Conservation (phyloP, 768 basidiomycete genomes). For the Boletus subcaerulescens region DNA sequence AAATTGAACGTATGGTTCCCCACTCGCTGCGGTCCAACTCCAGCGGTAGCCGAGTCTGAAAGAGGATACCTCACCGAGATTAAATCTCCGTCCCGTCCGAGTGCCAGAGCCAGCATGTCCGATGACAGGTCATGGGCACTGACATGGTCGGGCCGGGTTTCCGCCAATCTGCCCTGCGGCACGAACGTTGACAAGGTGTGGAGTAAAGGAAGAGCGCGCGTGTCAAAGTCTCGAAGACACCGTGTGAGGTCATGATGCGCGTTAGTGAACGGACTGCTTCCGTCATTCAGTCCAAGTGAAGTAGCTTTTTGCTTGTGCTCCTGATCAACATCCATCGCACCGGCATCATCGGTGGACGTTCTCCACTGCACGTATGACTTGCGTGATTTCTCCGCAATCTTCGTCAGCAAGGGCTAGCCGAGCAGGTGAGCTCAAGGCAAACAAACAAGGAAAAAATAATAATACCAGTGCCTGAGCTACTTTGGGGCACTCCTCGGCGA, state of each 20-base stretch:
- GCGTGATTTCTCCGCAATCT: conserved; percentile 50
- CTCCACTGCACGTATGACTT: conserved; percentile 43
- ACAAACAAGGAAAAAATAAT: conserved; percentile 1
- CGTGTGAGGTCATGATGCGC: conserved; percentile 24
- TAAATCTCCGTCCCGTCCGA: conserved; percentile 29
- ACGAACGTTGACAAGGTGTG: conserved; percentile 25
- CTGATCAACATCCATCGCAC: conserved; percentile 29
- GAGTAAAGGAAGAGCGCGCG: conserved; percentile 14
- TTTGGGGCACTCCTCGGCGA: conserved; percentile 56
- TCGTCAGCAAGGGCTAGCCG: conserved; percentile 53
- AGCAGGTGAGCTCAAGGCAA: conserved; percentile 8
- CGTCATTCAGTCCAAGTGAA: background rate
- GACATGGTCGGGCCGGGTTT: conserved; percentile 16
- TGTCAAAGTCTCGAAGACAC: conserved; percentile 26
- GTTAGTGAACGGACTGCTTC: conserved; percentile 16
- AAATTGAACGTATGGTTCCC: conserved; percentile 57
- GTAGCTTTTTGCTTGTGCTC: background rate
- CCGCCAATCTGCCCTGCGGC: conserved; percentile 13
- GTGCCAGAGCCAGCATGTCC: conserved; percentile 32
- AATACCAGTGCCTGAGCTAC: conserved; percentile 58
- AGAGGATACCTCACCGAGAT: conserved; percentile 16
- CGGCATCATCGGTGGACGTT: conserved; percentile 17
- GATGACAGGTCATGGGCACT: conserved; percentile 29
- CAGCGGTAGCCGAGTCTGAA: conserved; percentile 18
- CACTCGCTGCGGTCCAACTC: conserved; percentile 38